phyloP scores from a whole-genome alignment of 495 filamentous ascomycete species.

The Podospora australis region DNA sequence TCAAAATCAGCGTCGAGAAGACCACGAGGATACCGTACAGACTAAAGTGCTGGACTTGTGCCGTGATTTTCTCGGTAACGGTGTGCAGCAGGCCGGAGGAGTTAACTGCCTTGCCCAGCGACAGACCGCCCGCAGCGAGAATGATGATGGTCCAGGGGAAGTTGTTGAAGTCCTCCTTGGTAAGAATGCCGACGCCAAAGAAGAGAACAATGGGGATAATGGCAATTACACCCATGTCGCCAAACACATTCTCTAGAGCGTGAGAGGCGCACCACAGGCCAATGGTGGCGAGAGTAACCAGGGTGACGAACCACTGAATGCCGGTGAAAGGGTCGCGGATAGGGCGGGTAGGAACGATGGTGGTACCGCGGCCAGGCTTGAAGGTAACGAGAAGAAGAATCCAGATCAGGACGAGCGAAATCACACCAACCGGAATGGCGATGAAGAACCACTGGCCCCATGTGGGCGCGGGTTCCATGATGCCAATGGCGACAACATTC shows the following conservation, averaged over 20 bases:
- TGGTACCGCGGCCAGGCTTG: constrained; percentile 73
- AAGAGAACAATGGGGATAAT: constrained; percentile 94
- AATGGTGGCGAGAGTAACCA: constrained; percentile 83
- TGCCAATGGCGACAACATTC: constrained; percentile 91
- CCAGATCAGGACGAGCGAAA: constrained; percentile 89
- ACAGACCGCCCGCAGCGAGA: constrained; percentile 86
- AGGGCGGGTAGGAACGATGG: constrained; percentile 85
- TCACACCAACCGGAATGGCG: constrained; percentile 83
- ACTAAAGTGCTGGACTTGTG: constrained; percentile 65
- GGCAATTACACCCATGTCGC: constrained; percentile 97
- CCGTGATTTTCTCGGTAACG: constrained; percentile 69
- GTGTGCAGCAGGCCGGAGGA: constrained; percentile 89
- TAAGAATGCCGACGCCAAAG: constrained; percentile 94
- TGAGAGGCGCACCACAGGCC: constrained; percentile 87
- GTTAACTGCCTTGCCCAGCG: constrained; percentile 90
- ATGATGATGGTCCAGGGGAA: constrained; percentile 99
- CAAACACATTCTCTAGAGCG: constrained; percentile 78
- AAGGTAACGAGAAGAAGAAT: constrained; percentile 76
- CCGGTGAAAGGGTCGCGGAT: constrained; percentile 84
- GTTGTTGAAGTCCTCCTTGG: constrained; percentile 99
- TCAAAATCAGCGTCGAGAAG: constrained; percentile 77
- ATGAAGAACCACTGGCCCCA: constrained; percentile 98
- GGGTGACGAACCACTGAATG: constrained; percentile 84
- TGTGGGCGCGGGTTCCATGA: constrained; percentile 83
- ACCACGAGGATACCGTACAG: constrained; percentile 84